These are phyloP conservation scores for Ustilago nuda DNA, from an alignment of 1,284 basidiomycete genomes.

Conservation along the genomic window DNA sequence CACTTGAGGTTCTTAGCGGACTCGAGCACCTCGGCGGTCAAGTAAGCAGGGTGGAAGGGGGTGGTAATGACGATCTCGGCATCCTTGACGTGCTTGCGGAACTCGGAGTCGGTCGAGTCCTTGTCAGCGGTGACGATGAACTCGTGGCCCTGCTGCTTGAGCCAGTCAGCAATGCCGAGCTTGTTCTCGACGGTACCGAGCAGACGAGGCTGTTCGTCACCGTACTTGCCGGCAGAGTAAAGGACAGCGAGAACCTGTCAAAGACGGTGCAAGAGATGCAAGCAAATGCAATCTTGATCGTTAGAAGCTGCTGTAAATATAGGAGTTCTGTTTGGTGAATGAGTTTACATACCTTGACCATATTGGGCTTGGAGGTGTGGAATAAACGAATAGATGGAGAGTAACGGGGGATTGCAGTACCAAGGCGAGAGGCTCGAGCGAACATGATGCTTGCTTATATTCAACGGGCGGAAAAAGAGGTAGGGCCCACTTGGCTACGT, in stretches of 20 bases:
- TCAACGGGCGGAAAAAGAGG: not conserved
- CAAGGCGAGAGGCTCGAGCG: slow-evolving; percentile 29
- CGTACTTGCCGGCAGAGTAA: slow-evolving; percentile 77
- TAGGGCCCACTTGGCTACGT: not conserved
- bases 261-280: not conserved
- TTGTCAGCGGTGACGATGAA: slow-evolving; percentile 77
- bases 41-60: slow-evolving; percentile 84
- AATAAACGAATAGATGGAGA: slow-evolving; percentile 30
- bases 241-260: slow-evolving; percentile 82
- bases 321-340: not conserved
- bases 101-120: slow-evolving; percentile 84
- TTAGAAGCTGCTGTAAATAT: not conserved
- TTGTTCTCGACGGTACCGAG: slow-evolving; percentile 89
- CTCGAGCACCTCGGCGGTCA: slow-evolving; percentile 81
- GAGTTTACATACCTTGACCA: slow-evolving; percentile 46
- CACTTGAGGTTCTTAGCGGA: slow-evolving; percentile 91
- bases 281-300: not conserved
- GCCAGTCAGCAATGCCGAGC: slow-evolving; percentile 66
- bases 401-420: slow-evolving; percentile 27
- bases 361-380: slow-evolving; percentile 48
- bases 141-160: slow-evolving; percentile 80
- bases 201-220: slow-evolving; percentile 82
- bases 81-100: slow-evolving; percentile 88
- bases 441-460: slow-evolving; percentile 38
- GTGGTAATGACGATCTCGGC: slow-evolving; percentile 77